phyloP scores from a whole-genome alignment of 2,329 filamentous ascomycete species.

The Beauveria australis region DNA sequence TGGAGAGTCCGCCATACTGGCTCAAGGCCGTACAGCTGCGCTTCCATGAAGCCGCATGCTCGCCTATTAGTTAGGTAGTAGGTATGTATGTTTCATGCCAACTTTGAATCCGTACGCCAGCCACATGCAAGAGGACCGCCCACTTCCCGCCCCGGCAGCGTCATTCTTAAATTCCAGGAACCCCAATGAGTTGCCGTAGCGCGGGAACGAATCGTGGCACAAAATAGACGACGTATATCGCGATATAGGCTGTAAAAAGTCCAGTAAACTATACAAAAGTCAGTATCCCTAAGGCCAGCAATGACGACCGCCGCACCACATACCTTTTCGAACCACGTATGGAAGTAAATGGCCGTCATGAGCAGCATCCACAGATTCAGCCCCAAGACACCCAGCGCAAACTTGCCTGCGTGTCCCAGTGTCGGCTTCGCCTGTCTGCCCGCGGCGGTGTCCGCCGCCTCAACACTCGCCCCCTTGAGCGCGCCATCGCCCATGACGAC shows the following conservation, averaged over 20 bases:
- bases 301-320: slow-evolving; percentile 17
- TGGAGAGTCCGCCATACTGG: background rate
- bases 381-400: slow-evolving; percentile 55
- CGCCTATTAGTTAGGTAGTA: background rate
- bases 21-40: background rate
- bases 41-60: background rate
- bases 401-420: slow-evolving; percentile 42
- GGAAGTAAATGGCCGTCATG: slow-evolving; percentile 98
- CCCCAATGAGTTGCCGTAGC: slow-evolving; percentile 36
- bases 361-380: slow-evolving; percentile 91
- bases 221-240: slow-evolving; percentile 42
- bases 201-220: slow-evolving; percentile 42
- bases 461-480: slow-evolving; percentile 49
- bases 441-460: slow-evolving; percentile 25
- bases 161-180: slow-evolving; percentile 39
- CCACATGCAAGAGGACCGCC: background rate
- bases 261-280: slow-evolving; percentile 40
- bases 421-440: slow-evolving; percentile 18
- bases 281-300: slow-evolving; percentile 11
- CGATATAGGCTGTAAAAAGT: slow-evolving; percentile 38
- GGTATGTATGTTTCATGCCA: background rate
- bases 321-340: slow-evolving; percentile 97
- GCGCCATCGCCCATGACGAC: slow-evolving; percentile 61
- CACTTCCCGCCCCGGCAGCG: background rate
- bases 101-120: slow-evolving; percentile 1